These are phyloP conservation scores for Neonectria coccinea DNA, from an alignment of 2,329 filamentous ascomycete genomes.

Conservation along the genomic window DNA sequence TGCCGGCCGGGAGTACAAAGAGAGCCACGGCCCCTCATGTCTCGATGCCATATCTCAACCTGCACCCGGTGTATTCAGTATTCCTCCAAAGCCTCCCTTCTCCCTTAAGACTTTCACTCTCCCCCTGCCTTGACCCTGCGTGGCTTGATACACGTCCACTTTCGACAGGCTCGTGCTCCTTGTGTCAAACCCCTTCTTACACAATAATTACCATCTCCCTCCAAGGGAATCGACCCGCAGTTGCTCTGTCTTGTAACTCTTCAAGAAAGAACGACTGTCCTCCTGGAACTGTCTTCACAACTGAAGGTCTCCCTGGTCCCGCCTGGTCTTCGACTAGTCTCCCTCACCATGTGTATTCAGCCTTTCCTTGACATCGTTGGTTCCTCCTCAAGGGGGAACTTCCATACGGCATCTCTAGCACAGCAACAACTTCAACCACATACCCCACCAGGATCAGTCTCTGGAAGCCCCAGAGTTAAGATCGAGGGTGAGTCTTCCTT, in stretches of 20 bases:
- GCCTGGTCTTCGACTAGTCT: constrained; percentile 22
- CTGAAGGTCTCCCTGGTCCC: constrained; percentile 24
- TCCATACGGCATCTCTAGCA: constrained; percentile 10
- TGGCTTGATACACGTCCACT: constrained; percentile 31
- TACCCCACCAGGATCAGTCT: constrained; percentile 46
- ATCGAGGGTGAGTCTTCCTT: constrained; percentile 45
- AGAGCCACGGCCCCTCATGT: constrained; percentile 45
- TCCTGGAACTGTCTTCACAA: constrained; percentile 33
- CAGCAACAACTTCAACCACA: constrained; percentile 34
- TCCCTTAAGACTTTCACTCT: constrained; percentile 41
- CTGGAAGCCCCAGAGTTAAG: constrained; percentile 51
- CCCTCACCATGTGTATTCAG: constrained; percentile 38
- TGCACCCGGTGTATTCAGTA: constrained; percentile 38
- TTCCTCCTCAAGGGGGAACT: constrained; percentile 17
- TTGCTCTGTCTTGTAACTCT: constrained; percentile 36
- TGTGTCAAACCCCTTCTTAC: background rate
- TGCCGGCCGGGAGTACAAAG: constrained; percentile 47
- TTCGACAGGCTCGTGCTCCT: constrained; percentile 27
- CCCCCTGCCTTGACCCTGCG: constrained; percentile 37
- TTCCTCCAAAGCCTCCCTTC: constrained; percentile 42
- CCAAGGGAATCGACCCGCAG: constrained; percentile 19
- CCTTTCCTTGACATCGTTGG: constrained; percentile 37
- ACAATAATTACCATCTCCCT: background rate
- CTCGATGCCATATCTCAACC: constrained; percentile 38
- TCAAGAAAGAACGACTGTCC: constrained; percentile 39